Evolutionary conservation across 371 early-diverging fungal genomes (phyloP).

Genomic region (Coemansia sp.): DNA sequence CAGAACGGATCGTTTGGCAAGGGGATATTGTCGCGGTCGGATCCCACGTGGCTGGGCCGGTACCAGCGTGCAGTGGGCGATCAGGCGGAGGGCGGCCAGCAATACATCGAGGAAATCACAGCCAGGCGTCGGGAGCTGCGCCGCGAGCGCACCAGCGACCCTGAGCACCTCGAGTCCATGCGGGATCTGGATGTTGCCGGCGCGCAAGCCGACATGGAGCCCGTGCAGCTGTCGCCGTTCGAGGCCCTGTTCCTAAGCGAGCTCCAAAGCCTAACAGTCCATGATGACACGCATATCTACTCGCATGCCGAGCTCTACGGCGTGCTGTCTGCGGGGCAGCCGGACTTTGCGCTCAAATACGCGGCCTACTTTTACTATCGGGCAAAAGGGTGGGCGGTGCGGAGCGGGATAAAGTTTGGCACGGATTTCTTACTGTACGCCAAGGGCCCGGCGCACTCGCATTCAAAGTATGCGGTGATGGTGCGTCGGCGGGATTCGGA

Average conservation of each 20-base stretch:
- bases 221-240: conserved; percentile 43
- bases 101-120: conserved; percentile 35
- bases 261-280: conserved; percentile 16
- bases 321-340: conserved; percentile 2
- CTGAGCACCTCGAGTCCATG: neutral
- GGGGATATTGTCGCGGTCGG: conserved; percentile 76
- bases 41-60: conserved; percentile 69
- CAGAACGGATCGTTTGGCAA: conserved; percentile 79
- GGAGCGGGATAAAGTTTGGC: conserved; percentile 80
- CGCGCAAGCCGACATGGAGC: conserved; percentile 35
- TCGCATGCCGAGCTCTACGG: conserved; percentile 20
- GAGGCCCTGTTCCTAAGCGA: conserved; percentile 46
- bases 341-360: conserved; percentile 55
- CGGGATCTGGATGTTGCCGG: conserved; percentile 1
- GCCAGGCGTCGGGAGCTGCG: conserved; percentile 20
- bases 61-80: conserved; percentile 11
- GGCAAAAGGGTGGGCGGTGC: conserved; percentile 78
- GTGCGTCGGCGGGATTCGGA: conserved; percentile 13
- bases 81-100: neutral
- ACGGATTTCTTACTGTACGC: conserved; percentile 62
- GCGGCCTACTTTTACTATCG: conserved; percentile 82
- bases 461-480: conserved; percentile 39
- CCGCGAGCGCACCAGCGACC: neutral
- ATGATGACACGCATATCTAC: neutral
- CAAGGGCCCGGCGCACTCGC: conserved; percentile 28